Conservation (phyloP, 2,329 filamentous ascomycete genomes). For the Zelopaecilomyces penicillatus region DNA sequence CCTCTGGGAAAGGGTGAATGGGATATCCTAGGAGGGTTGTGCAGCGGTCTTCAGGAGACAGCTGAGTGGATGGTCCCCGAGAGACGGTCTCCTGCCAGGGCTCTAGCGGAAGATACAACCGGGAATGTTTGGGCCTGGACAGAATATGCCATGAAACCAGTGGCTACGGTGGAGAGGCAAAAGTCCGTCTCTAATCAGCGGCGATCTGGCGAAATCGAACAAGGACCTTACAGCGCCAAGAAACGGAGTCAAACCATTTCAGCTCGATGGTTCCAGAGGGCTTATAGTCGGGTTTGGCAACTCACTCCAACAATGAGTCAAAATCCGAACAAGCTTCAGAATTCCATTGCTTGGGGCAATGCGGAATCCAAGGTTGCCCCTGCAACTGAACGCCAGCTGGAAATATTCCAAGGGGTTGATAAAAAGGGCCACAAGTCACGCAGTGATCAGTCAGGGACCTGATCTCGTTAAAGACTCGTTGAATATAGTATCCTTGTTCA, state of each 20-base stretch:
- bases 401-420: conserved; percentile 42
- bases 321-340: conserved; percentile 19
- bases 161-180: conserved; percentile 29
- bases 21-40: conserved; percentile 43
- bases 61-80: conserved; percentile 30
- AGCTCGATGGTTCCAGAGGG: conserved; percentile 35
- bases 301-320: conserved; percentile 34
- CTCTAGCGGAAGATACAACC: background rate
- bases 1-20: conserved; percentile 47
- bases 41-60: conserved; percentile 29
- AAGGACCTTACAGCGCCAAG: conserved; percentile 29
- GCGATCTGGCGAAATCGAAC: conserved; percentile 27
- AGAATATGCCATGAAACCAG: conserved; percentile 30
- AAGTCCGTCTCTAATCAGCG: conserved; percentile 23
- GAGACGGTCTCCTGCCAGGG: conserved; percentile 17
- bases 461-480: no score
- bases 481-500: no score
- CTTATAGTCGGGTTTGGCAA: conserved; percentile 40
- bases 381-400: conserved; percentile 26
- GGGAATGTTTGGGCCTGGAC: conserved; percentile 33
- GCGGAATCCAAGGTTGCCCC: conserved; percentile 17
- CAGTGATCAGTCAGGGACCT: background rate
- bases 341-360: conserved; percentile 40
- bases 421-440: conserved; percentile 14
- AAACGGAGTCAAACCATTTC: conserved; percentile 25